Evolutionary conservation across 2,329 filamentous ascomycete species (phyloP).

Genomic region (Annulohypoxylon truncatum): DNA sequence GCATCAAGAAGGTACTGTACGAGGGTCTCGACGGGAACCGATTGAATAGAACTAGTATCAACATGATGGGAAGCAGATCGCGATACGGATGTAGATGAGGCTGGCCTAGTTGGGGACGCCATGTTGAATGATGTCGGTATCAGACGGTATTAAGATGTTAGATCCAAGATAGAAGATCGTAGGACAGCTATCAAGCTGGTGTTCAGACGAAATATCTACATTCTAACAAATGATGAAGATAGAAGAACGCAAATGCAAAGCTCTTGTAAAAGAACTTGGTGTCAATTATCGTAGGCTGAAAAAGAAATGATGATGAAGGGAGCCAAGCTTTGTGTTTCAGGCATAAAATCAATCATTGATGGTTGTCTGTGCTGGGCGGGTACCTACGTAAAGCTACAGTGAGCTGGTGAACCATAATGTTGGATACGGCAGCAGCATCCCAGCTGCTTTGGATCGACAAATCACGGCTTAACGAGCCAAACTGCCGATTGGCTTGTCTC

Average conservation of each 20-base stretch:
- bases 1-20: slow-evolving; percentile 87
- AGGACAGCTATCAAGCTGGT: slow-evolving; percentile 32
- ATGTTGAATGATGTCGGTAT: slow-evolving; percentile 42
- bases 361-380: slow-evolving; percentile 7
- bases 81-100: slow-evolving; percentile 44
- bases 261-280: neutral
- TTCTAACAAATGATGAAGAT: slow-evolving; percentile 17
- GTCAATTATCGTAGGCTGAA: neutral
- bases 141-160: neutral
- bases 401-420: slow-evolving; percentile 16
- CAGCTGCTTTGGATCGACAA: slow-evolving; percentile 14
- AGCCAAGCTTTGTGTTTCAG: slow-evolving; percentile 10
- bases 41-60: slow-evolving; percentile 53
- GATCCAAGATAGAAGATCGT: slow-evolving; percentile 1
- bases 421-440: slow-evolving; percentile 19
- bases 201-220: slow-evolving; percentile 31
- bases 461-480: slow-evolving; percentile 18
- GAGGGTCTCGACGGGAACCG: slow-evolving; percentile 75
- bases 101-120: slow-evolving; percentile 42
- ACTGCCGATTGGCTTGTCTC: slow-evolving; percentile 33
- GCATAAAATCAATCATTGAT: neutral
- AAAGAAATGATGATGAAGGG: neutral
- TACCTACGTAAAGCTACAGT: slow-evolving; percentile 23
- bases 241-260: neutral
- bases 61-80: slow-evolving; percentile 44